Base-by-base conservation (phyloP, 1,284 basidiomycete genomes). In the Sphaerobolus stellatus region DNA sequence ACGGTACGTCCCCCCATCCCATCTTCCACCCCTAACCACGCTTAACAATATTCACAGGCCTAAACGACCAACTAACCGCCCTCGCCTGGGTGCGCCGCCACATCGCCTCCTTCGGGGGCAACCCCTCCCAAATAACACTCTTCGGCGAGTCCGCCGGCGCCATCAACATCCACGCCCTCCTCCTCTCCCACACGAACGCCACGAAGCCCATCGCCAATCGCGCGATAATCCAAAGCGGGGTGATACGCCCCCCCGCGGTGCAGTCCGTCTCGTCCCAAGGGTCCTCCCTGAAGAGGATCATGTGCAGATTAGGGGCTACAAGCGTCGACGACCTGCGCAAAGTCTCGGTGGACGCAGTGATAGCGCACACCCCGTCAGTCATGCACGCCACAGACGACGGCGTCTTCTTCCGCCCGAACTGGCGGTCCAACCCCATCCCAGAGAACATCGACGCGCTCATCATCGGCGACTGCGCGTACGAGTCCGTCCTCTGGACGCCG, bases 131-230 rank as follows among this genome's bases (percentile, higher is more conserved):
- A 61, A 73, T 90, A 41, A 89, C 87, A 3, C 67, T 90, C 20
- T 88, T 89, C 66, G 88, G 88, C 34, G 75, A 78, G 60, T 81
- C 81, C 0, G 79, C 86, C 22, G 88, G 88, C 22, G 88, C 83
- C 29, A 79, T 82, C 33, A 86, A 90, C 60, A 83, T 90, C 58
- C 68, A 89, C n/a, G 80, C 74, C 56, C 86, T 90, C 60, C 70
- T 90, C 14, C 77, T 86, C 52, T 90, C 87, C 5, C 68, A 71
- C 27, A 71, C 71, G n/a, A 90, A 90, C 68, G 11, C 84, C 88
- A 61, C 68, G 16, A 30, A 13, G 22, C 22, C 28, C 50, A 45
- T 31, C 18, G 4, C 28, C 27, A 51, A 48, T 29, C 59, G 59
- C 22, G 59, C 59, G 7, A 61, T 61, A 36, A 33, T 61, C n/a